A percentile compares a stretch with the other conserved stretches of the same genome.
These are phyloP conservation scores for Ceratopteris richardii DNA, from an alignment of 75 land plant genomes.

Conservation along the genomic window DNA sequence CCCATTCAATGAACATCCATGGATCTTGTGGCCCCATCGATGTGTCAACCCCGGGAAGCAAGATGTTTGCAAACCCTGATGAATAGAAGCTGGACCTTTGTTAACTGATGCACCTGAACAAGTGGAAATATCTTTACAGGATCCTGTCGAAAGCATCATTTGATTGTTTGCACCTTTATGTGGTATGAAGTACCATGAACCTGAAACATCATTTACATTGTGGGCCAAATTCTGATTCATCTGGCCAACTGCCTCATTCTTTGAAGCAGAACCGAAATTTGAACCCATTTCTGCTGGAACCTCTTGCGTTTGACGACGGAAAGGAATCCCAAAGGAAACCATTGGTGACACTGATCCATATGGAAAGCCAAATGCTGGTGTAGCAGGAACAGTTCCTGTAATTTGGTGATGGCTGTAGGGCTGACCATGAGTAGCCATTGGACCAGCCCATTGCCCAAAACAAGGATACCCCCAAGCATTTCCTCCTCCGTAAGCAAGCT, in stretches of 20 bases:
- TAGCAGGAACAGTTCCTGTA: not conserved
- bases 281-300: not conserved
- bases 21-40: too few species aligned
- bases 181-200: too few species aligned
- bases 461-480: conserved; percentile 6
- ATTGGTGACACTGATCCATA: not conserved
- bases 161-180: not conserved
- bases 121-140: not conserved
- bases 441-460: conserved; percentile 5
- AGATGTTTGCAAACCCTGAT: too few species aligned
- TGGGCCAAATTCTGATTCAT: not conserved
- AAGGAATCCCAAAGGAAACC: conserved; percentile 3
- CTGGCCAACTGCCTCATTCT: not conserved
- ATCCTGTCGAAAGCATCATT: not conserved
- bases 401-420: not conserved
- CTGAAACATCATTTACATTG: too few species aligned
- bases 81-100: not conserved
- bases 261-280: conserved; percentile 3
- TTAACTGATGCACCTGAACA: conserved; percentile 3
- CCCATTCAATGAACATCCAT: not conserved
- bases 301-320: not conserved
- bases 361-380: not conserved
- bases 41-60: too few species aligned
- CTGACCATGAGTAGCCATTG: not conserved
- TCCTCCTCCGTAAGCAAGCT: not conserved